Evolutionary conservation across 306 rosid species (phyloP).

Genomic region (Alnus glutinosa): DNA sequence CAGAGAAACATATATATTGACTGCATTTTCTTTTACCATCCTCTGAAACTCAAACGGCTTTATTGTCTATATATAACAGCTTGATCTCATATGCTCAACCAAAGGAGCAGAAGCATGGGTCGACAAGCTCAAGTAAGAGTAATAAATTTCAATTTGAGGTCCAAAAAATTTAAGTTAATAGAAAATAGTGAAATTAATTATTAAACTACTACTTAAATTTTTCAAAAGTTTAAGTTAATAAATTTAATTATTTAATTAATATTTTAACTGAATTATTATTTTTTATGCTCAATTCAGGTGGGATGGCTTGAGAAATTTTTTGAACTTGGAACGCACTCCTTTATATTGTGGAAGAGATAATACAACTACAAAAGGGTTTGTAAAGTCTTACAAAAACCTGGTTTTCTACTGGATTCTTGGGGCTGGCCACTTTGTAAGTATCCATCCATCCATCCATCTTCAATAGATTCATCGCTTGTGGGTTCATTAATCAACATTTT

Average conservation of each 20-base stretch:
- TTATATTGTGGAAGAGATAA: neutral
- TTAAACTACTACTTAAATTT: too few species aligned
- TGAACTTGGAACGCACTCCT: neutral
- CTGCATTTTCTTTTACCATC: too few species aligned
- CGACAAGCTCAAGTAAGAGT: neutral
- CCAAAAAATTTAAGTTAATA: too few species aligned
- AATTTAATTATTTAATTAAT: too few species aligned
- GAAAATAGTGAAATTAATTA: too few species aligned
- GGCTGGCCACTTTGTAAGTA: neutral
- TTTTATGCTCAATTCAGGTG: neutral
- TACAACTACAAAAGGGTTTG: neutral
- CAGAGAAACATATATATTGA: neutral
- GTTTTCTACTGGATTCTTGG: neutral
- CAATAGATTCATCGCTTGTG: neutral
- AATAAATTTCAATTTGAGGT: neutral
- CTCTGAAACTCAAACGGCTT: neutral
- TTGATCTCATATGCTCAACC: constrained; percentile 1
- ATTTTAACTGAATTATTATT: too few species aligned
- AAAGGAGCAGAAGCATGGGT: constrained; percentile 1
- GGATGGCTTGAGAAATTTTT: neutral
- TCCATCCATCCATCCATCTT: neutral
- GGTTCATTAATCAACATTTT: neutral
- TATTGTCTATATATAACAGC: neutral
- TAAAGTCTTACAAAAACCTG: neutral
- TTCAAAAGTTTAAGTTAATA: too few species aligned